phyloP scores from a whole-genome alignment of 495 filamentous ascomycete species.

The Penicillium silybi region DNA sequence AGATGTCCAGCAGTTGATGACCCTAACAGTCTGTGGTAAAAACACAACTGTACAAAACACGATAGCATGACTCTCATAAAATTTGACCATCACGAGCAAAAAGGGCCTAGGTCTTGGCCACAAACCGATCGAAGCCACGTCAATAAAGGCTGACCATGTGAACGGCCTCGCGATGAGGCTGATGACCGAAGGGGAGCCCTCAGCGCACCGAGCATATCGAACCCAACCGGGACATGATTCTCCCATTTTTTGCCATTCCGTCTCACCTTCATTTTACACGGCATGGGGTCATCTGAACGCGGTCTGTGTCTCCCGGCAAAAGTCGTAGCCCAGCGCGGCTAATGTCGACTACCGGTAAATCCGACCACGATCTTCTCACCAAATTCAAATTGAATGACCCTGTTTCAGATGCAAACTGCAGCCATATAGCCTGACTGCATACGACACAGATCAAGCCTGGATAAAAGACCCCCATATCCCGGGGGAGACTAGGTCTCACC shows the following conservation, averaged over 20 bases:
- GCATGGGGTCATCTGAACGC: conserved; percentile 24
- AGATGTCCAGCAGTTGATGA: too few relatives aligned
- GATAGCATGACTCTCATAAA: not conserved
- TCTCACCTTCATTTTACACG: conserved; percentile 21
- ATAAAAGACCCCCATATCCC: not conserved
- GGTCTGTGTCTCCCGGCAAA: conserved; percentile 5
- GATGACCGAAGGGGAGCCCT: conserved; percentile 9
- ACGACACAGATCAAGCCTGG: conserved; percentile 3
- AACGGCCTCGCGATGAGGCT: conserved; percentile 18
- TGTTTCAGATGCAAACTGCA: conserved; percentile 8
- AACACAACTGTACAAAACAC: not conserved
- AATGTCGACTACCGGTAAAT: conserved; percentile 7
- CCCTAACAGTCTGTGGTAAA: not conserved
- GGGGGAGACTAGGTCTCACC: conserved; percentile 11
- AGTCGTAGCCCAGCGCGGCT: conserved; percentile 14
- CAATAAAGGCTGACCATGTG: conserved; percentile 22
- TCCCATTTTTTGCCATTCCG: not conserved
- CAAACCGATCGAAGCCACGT: conserved; percentile 24
- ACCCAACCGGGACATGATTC: conserved; percentile 3
- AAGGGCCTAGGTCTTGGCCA: not conserved
- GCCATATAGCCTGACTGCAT: not conserved
- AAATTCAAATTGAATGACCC: not conserved
- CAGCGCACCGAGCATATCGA: not conserved
- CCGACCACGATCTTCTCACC: not conserved
- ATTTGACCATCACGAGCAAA: conserved; percentile 11